Base-by-base conservation (phyloP, 2,329 filamentous ascomycete genomes). In the Elsinoe ampelina region DNA sequence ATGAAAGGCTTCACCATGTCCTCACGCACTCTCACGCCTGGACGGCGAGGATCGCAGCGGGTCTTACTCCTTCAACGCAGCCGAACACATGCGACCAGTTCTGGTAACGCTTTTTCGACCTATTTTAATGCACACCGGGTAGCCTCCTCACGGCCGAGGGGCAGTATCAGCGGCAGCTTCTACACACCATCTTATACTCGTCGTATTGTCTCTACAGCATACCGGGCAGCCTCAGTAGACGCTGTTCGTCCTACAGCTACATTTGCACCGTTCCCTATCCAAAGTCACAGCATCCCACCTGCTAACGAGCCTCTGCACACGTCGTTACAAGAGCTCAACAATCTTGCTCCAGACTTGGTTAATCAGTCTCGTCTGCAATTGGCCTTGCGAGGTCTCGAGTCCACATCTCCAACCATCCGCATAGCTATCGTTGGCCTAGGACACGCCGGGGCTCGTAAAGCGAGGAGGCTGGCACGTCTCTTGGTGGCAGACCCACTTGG, bases 331-430 rank as follows among this genome's bases (percentile, higher is more conserved):
- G 77, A 80, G 19, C 75, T 92, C 2, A 78, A 86, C 63, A 79
- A 78, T 54, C 73, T 80, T 50, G 81, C 82, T 1, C 77, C 80
- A 20, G 79, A 76, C 58, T 78, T 83, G 63, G 77, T 87, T 55
- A 86, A 86, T 64, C 76, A 85, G n/a, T 82, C 85, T 30, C 77
- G 85, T 57, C 67, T 91, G 45, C 84, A 88, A 68, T 78, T 92
- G 63, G 87, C 86, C 11, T 72, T 89, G 19, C 78, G 82, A 61
- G 83, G 86, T 19, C 66, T 85, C 60, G 80, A 81, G 64, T 75
- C 73, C 20, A 72, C 77, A 47, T 70, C 73, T 59, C 76, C 79
- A 2, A 72, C 80, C 8, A 74, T 81, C 43, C 71, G 82, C 51
- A 70, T 85, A 63, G 81, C 80, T 45, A 73, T 80, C 75, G 67